Evolutionary conservation across 257 asterid genomes (phyloP), one percentile per base, ranked within the genome.

Genomic region (Craterostigma plantagineum): DNA sequence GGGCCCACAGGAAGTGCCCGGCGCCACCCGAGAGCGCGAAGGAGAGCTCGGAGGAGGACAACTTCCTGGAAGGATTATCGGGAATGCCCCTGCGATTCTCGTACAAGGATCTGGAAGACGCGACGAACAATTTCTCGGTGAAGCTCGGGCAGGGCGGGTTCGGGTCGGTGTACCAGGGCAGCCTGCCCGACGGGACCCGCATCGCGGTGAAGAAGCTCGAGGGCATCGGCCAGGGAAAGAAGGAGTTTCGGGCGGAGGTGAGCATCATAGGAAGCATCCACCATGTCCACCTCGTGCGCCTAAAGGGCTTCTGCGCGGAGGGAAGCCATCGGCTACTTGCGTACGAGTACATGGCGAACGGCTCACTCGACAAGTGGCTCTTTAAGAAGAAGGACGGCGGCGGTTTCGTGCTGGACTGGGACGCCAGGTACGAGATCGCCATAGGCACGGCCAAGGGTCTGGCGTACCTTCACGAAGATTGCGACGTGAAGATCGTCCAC

Each of bases 81-180:
- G 99, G 99, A 48, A 73, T 90, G 99, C 99, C 96, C 7, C 55
- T 83, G 49, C 92, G 99, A 9, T 90, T 77, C 50, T 73, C 61
- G 45, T 83, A 72, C 72, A 80, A 49, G 42, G 83, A 77, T 49
- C 99, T 90, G 36, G 76, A 70, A 49, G 50, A 68, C 10, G 94
- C 94, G 8, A 90, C 95, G 0, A 62, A 57, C 41, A 62, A 71
- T 61, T 90, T 90, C 60, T 30, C 35, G 1, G 75, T 75, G 51
- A 90, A 90, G 44, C 81, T 90, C 12, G 99, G 96, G 12, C 99
- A 90, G 45, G 99, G 99, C n/a, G 99, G 99, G 30, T 90, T 90
- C 30, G 99, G 99, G 33, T 90, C 99, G 0, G 99, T 90, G 54
- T 90, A 83, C 49, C 65, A 59, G 10, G 99, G 95, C 7, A 41